Evolutionary conservation across 1,284 basidiomycete genomes (phyloP), one percentile per base, ranked within the genome.

Genomic region (Fomitopsis betulina): DNA sequence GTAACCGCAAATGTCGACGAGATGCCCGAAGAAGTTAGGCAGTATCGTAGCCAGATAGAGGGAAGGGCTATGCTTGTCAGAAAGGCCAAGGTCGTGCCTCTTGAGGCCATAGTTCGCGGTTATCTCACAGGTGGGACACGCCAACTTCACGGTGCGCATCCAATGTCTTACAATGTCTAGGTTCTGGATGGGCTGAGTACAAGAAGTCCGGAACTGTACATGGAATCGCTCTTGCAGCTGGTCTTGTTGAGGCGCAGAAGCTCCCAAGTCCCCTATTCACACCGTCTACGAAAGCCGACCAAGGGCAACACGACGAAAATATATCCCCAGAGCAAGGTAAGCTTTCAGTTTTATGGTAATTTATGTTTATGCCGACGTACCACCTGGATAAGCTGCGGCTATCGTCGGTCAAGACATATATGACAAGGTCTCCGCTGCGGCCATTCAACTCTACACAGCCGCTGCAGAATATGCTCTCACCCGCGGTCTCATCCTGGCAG

Each of bases 51-150:
- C 52, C 84, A 93, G 75, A 82, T 99, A 17, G 83, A 89, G 58
- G 96, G 90, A 1, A 80, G 96, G 25, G 80, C 89, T 5, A 98
- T 99, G 91, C 87, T 98, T 54, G 96, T 99, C 13, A 84, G 79
- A 70, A 94, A 90, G 68, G 96, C 95, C 8, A 82, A 90, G 69
- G 91, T 99, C 17, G 78, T 99, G 32, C 94, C 93, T 49, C 82
- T 99, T n/a, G 97, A 99, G 74, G 95, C 93, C 3, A 99, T 99
- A 67, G 96, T 99, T 15, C 79, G 97, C 60, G 96, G 96, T 4
- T 99, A 99, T 75, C 81, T 99, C 60, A 93, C 96, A 30, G 96
- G 96, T 91, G 58, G 62, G 81, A 21, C 15, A 33, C 53, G 5
- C 21, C 23, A n/a, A 30, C n/a, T 21, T 30, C 27, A 17, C 25